Percentiles rank a stretch among this genome's conserved stretches.
These are phyloP conservation scores for Austropuccinia psidii DNA, from an alignment of 1,284 basidiomycete genomes.

Conservation along the genomic window DNA sequence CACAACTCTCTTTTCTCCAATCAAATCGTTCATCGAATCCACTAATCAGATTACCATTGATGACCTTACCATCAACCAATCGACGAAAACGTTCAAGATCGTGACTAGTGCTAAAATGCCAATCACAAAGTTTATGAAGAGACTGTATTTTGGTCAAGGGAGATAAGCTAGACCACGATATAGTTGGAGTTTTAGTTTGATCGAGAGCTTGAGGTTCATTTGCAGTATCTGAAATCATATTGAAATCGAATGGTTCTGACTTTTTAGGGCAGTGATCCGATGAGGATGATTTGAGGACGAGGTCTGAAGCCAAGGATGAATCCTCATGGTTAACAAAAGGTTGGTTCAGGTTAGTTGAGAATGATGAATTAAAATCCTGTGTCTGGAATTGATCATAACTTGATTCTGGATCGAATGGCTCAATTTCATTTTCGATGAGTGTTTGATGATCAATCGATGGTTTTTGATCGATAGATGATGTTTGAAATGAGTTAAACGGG, in stretches of 20 bases:
- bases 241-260: background rate
- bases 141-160: slow-evolving; percentile 9
- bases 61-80: slow-evolving; percentile 10
- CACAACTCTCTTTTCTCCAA: slow-evolving; percentile 33
- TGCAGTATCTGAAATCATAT: background rate
- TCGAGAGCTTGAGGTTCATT: background rate
- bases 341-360: too few species aligned
- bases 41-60: background rate
- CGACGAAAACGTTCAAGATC: slow-evolving; percentile 33
- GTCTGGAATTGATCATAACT: too few species aligned
- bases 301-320: background rate
- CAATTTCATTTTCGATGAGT: too few species aligned
- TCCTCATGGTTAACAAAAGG: too few species aligned
- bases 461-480: background rate
- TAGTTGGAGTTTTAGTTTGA: background rate
- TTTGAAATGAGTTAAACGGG: background rate
- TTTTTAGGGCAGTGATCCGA: background rate
- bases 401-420: too few species aligned
- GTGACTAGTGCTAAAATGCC: slow-evolving; percentile 24
- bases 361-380: too few species aligned
- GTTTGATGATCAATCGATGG: too few species aligned
- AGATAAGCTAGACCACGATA: slow-evolving; percentile 18
- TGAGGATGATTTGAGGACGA: background rate
- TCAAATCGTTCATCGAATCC: slow-evolving; percentile 16
- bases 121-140: slow-evolving; percentile 24